Percentiles rank a stretch among this genome's conserved stretches.
Evolutionary conservation across 441 rosid species (phyloP).

Genomic region (Erysimum cheiri): DNA sequence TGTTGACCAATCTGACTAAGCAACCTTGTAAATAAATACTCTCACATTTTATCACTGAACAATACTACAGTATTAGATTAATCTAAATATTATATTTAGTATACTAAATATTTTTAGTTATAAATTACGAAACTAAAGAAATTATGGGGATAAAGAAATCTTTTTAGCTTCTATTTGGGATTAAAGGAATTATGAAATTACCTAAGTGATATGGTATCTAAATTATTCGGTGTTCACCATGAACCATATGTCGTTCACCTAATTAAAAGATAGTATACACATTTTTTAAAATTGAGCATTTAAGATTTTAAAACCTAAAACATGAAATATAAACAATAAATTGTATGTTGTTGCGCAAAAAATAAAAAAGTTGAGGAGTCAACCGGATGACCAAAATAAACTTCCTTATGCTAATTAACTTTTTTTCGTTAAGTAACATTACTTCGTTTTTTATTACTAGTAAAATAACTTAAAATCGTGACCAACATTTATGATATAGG

Average conservation of each 20-base stretch:
- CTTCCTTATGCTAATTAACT: background rate
- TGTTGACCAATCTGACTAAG: conserved; percentile 9
- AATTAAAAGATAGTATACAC: background rate
- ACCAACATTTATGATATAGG: background rate
- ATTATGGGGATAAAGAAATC: too few relatives aligned
- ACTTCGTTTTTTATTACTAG: background rate
- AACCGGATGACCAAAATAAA: background rate
- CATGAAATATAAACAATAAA: background rate
- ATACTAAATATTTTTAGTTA: too few relatives aligned
- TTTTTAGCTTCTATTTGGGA: too few relatives aligned
- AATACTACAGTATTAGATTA: too few relatives aligned
- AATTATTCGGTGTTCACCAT: too few relatives aligned
- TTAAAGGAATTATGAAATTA: too few relatives aligned
- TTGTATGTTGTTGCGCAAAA: background rate
- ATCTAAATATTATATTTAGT: too few relatives aligned
- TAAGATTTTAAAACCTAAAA: background rate
- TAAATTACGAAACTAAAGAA: too few relatives aligned
- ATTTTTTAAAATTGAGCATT: background rate
- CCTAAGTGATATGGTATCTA: too few relatives aligned
- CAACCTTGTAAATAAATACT: background rate
- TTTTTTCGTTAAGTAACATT: background rate
- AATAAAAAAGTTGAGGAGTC: background rate
- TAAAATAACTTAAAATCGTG: background rate
- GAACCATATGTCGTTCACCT: background rate
- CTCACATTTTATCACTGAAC: too few relatives aligned